Conservation (phyloP, 163 green algal species). For the Botryococcus braunii region DNA sequence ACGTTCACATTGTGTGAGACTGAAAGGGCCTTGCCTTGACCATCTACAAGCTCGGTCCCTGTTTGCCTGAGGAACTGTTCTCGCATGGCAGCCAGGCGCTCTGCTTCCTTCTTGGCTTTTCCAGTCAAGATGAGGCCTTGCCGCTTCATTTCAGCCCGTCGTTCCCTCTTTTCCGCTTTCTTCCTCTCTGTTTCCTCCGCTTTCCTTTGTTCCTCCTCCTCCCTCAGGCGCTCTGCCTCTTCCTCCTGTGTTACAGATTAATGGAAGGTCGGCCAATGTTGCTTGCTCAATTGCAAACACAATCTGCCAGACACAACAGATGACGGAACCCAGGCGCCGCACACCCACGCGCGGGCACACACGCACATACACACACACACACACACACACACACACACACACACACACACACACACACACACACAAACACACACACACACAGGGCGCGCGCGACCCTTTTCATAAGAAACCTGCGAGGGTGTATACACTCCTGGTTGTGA, state of each 20-base stretch:
- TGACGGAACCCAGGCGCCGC: no score
- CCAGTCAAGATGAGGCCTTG: slow-evolving; percentile 82
- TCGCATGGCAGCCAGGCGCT: slow-evolving; percentile 67
- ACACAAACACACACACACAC: no score
- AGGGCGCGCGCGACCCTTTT: no score
- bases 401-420: no score
- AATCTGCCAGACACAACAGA: no score
- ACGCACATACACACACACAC: no score
- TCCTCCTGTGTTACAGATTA: slow-evolving; percentile 45
- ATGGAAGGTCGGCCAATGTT: slow-evolving; percentile 13
- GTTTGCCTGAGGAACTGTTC: slow-evolving; percentile 77
- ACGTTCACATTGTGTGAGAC: no score
- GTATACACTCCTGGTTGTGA: background rate
- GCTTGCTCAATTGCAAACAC: background rate
- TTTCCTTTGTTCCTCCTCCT: slow-evolving; percentile 54
- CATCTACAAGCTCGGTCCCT: slow-evolving; percentile 15
- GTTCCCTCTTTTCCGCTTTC: slow-evolving; percentile 45
- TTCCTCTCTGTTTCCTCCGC: slow-evolving; percentile 51
- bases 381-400: no score
- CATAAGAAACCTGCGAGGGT: background rate
- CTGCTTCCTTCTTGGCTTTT: slow-evolving; percentile 84
- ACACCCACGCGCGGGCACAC: no score
- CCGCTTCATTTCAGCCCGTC: slow-evolving; percentile 70
- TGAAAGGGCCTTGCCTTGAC: background rate
- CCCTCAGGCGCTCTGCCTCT: slow-evolving; percentile 50